Conservation (phyloP, 345 rosid genomes). For the Eucalyptus curtisii region DNA sequence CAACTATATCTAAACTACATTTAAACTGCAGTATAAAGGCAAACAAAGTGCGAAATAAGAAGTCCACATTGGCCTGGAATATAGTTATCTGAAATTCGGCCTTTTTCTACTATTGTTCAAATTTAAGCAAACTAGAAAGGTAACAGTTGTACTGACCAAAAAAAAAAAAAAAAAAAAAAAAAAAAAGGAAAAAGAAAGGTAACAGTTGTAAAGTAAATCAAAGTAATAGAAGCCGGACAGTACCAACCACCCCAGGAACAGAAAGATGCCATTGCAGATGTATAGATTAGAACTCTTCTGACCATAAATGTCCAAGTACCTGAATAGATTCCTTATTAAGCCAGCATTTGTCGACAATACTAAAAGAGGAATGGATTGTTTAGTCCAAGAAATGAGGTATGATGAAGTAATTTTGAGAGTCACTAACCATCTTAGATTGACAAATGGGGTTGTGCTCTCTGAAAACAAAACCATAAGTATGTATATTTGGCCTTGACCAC, state of each 20-base stretch:
- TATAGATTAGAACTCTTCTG: constrained; percentile 50
- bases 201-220: background rate
- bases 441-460: constrained; percentile 69
- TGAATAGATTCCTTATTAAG: background rate
- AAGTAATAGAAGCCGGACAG: constrained; percentile 2
- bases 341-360: background rate
- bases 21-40: background rate
- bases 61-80: background rate
- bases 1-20: background rate
- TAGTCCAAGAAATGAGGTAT: background rate
- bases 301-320: constrained; percentile 78
- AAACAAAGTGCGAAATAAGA: background rate
- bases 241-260: constrained; percentile 93
- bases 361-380: background rate
- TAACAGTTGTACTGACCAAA: background rate
- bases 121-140: background rate
- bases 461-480: constrained; percentile 77
- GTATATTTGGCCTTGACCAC: constrained; percentile 70
- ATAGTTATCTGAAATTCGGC: background rate
- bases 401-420: background rate
- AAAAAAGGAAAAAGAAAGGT: background rate
- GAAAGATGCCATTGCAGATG: constrained; percentile 46
- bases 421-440: constrained; percentile 71
- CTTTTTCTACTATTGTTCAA: background rate
- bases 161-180: too few relatives aligned